Evolutionary conservation across 306 rosid species (phyloP), one percentile per base, ranked within the genome.

Genomic region (Vigna nakashimae): DNA sequence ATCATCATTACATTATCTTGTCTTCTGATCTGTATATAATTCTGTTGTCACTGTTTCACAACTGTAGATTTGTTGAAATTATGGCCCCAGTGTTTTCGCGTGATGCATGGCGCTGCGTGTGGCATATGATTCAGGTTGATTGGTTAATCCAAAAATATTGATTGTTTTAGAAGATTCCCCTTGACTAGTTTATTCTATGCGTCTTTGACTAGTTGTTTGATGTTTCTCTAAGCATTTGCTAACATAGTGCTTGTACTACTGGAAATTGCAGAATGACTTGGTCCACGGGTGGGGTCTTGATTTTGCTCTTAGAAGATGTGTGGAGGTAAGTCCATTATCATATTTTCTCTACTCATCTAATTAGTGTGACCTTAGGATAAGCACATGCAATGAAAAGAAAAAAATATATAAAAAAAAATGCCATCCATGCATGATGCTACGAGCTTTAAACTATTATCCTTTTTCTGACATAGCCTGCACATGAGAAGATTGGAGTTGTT

Each of bases 271-370:
- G 99, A 96, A 96, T 86, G 99, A 96, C 89, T 89, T 96, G 87
- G 89, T 96, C 77, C 99, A 96, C 32, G 99, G 99, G 8, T 96
- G 98, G 99, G 99, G 99, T 69, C 99, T 96, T 78, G 99, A 96
- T 81, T 92, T 96, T 87, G 93, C 99, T 76, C 88, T 96, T 45
- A 86, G 98, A 86, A 92, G 86, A 87, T 96, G 99, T 76, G 99
- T 96, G 7, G 96, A 96, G 89, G 99, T 90, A 68, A 82, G 86
- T 87, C 65, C 75, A 14, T 70, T 75, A 72, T 24, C 49, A 13
- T 43, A 17, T 17, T 53, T 74, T 59, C 4, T 55, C 55, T 16
- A 34, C 7, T 66, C 66, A 22, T 71, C 68, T 51, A 18, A 67
- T 22, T 48, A 1, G 15, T 14, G 16, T 55, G 66, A 65, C 56